Conservation (phyloP, 345 rosid species). For the Pistacia atlantica region DNA sequence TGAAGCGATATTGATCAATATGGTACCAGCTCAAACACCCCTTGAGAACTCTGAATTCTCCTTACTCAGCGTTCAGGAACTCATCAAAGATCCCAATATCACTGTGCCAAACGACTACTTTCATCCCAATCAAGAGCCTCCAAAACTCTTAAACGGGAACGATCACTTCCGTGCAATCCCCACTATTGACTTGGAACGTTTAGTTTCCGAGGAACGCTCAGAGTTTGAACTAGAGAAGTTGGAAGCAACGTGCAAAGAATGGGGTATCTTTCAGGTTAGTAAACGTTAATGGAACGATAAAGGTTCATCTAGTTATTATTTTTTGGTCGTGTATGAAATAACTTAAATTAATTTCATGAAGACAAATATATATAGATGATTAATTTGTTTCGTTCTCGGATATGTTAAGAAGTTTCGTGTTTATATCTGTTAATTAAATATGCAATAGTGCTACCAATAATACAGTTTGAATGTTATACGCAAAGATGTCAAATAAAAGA, state of each 20-base stretch:
- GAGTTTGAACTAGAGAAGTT: slow-evolving; percentile 29
- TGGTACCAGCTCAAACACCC: slow-evolving; percentile 18
- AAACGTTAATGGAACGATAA: not conserved
- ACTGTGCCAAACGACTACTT: slow-evolving; percentile 26
- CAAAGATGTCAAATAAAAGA: not conserved
- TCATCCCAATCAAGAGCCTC: slow-evolving; percentile 10
- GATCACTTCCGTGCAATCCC: slow-evolving; percentile 13
- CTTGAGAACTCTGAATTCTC: not conserved
- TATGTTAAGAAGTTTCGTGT: not conserved
- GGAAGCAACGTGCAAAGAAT: slow-evolving; percentile 34
- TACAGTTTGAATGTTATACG: not conserved
- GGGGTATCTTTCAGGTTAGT: slow-evolving; percentile 48
- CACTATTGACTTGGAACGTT: slow-evolving; percentile 26
- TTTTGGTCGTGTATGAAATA: too few relatives aligned
- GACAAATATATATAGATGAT: not conserved
- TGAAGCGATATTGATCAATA: not conserved
- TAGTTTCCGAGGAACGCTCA: slow-evolving; percentile 22
- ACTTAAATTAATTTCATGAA: not conserved
- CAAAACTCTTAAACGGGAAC: not conserved
- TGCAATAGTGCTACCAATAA: too few relatives aligned
- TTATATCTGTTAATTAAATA: not conserved
- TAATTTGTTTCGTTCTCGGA: not conserved
- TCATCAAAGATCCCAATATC: slow-evolving; percentile 24
- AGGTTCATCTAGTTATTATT: too few relatives aligned
- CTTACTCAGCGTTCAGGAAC: slow-evolving; percentile 27